Base-by-base conservation (phyloP, 306 rosid genomes). In the Hippophae tibetana region DNA sequence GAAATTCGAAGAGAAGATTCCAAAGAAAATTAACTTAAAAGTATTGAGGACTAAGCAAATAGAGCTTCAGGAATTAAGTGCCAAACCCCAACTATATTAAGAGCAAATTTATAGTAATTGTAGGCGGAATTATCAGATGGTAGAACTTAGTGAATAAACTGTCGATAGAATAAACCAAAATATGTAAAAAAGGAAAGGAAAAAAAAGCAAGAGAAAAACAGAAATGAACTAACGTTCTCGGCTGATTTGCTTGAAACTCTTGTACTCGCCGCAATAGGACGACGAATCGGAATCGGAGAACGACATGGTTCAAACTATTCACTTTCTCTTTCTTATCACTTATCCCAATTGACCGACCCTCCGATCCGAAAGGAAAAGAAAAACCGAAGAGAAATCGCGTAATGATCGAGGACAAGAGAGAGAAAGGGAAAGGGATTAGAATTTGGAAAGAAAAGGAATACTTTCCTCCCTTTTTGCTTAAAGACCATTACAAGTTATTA, bases 281-380 rank as follows among this genome's bases (percentile, higher is more conserved):
- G 86, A 77, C 43, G 86, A 81, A 69, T 81, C 86, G 47, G 86
- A 78, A 57, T 74, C 83, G 43, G 83, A 81, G 52, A 72, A 61
- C 61, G 83, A 81, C 83, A 81, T 81, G 51, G 76, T 71, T 62
- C 50, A 8, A 43, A 14, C 3, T 26, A 49, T 54, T 38, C 52
- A 49, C 49, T 58, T 63, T 42, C 58, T 54, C 54, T 59, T 61
- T 42, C 7, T 47, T 11, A 13, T 59, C 54, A 23, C 53, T 47
- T 41, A 48, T 38, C 47, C 56, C 41, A 31, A 31, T 47, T 9
- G 44, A 64, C 62, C 31, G 41, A 8, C 66, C 65, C 47, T 56
- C 49, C 56, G 57, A 57, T 51, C 65, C 68, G 47, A 52, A 10
- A 10, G 10, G 14, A 54, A 47, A 41, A 55, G 9, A 45, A 45